phyloP scores from a whole-genome alignment of 805 yeast species.

The Lachancea dasiensis region DNA sequence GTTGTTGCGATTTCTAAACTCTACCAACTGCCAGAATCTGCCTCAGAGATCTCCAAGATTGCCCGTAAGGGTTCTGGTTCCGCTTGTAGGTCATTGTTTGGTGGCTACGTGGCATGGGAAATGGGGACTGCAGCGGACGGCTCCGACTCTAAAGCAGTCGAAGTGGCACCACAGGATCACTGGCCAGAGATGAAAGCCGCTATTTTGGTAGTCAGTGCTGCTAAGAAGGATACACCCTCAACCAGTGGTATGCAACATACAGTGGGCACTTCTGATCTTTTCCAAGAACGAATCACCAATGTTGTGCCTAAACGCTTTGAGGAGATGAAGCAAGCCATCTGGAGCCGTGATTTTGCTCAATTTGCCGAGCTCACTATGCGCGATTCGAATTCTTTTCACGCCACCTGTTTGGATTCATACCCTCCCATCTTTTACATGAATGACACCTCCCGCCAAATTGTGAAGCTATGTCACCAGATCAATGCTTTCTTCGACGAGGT shows the following conservation, averaged over 20 bases:
- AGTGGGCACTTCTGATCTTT: conserved; percentile 81
- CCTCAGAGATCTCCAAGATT: conserved; percentile 80
- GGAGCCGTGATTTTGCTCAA: conserved; percentile 61
- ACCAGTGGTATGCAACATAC: conserved; percentile 97
- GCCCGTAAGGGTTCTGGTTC: conserved; percentile 99
- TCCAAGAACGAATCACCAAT: conserved; percentile 65
- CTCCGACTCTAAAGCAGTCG: conserved; percentile 90
- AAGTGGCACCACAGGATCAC: conserved; percentile 74
- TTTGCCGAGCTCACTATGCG: conserved; percentile 92
- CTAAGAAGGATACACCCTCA: conserved; percentile 89
- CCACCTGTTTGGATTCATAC: conserved; percentile 90
- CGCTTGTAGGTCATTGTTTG: conserved; percentile 94
- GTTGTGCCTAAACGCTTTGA: conserved; percentile 85
- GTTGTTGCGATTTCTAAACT: conserved; percentile 83
- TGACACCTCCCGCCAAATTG: conserved; percentile 80
- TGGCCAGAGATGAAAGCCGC: conserved; percentile 95
- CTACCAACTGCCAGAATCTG: conserved; percentile 77
- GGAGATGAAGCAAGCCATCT: conserved; percentile 75
- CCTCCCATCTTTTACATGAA: conserved; percentile 95
- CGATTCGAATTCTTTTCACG: conserved; percentile 96
- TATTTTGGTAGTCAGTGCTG: conserved; percentile 86
- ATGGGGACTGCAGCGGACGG: conserved; percentile 80
- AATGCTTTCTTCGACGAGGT: conserved; percentile 51
- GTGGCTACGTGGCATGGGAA: conserved; percentile 99
- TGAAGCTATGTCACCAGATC: conserved; percentile 70